Evolutionary conservation across 2,329 filamentous ascomycete species (phyloP).

Genomic region (Aaosphaeria arxii): DNA sequence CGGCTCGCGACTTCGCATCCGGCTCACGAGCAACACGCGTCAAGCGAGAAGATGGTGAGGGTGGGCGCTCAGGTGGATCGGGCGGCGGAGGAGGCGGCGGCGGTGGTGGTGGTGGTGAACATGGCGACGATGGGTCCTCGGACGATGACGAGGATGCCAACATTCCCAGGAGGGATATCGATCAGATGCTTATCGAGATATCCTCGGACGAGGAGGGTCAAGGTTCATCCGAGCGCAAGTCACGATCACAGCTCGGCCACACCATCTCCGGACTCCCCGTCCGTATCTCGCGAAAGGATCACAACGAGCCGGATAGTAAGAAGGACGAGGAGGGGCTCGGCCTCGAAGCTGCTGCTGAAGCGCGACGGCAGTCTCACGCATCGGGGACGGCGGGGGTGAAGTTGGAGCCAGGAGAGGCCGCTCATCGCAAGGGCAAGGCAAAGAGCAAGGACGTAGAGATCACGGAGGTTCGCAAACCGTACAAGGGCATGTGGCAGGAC

Average conservation of each 20-base stretch:
- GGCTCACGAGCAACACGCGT: constrained; percentile 11
- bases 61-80: background rate
- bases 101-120: constrained; percentile 21
- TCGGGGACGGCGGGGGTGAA: constrained; percentile 1
- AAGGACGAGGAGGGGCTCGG: constrained; percentile 35
- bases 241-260: constrained; percentile 14
- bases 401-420: constrained; percentile 13
- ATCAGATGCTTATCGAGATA: constrained; percentile 52
- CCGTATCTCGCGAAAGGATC: constrained; percentile 55
- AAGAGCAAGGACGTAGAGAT: constrained; percentile 45
- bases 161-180: constrained; percentile 52
- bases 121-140: constrained; percentile 45
- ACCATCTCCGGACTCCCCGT: constrained; percentile 45
- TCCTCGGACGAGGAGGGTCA: constrained; percentile 52
- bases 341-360: constrained; percentile 12
- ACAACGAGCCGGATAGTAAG: constrained; percentile 50
- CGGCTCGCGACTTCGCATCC: constrained; percentile 10
- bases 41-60: constrained; percentile 31
- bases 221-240: constrained; percentile 17
- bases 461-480: constrained; percentile 39
- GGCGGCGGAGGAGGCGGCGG: constrained; percentile 1
- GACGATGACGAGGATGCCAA: constrained; percentile 44
- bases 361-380: too few relatives aligned
- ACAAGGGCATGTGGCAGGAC: constrained; percentile 46
- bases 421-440: constrained; percentile 33